Percentiles rank a stretch among this genome's conserved stretches.
These are phyloP conservation scores for Elaeagnus macrophylla DNA, from an alignment of 306 rosid species.

Conservation along the genomic window DNA sequence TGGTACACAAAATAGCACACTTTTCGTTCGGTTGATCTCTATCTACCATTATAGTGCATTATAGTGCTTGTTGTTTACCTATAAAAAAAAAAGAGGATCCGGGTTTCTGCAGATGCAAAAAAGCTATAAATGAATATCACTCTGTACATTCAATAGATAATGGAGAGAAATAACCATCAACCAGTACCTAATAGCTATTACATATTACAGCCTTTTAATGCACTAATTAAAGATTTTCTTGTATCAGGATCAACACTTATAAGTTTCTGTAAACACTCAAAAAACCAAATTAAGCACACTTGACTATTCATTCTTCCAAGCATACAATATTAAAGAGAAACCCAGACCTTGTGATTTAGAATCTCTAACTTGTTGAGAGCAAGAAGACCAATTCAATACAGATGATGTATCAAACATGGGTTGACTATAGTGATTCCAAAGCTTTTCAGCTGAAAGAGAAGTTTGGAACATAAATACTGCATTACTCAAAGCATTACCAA, in stretches of 20 bases:
- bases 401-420: constrained; percentile 41
- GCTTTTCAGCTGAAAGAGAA: constrained; percentile 38
- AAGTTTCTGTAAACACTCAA: constrained; percentile 6
- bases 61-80: no score
- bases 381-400: constrained; percentile 36
- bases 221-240: background rate
- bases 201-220: no score
- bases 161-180: no score
- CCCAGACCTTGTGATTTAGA: constrained; percentile 53
- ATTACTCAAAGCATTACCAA: constrained; percentile 55
- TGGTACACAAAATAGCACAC: no score
- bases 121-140: no score
- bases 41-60: no score
- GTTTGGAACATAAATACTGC: constrained; percentile 92
- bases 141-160: no score
- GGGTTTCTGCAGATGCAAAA: no score
- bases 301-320: constrained; percentile 71
- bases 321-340: constrained; percentile 72
- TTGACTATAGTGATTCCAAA: constrained; percentile 22
- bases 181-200: no score
- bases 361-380: constrained; percentile 45
- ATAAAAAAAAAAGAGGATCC: no score
- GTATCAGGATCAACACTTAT: constrained; percentile 12
- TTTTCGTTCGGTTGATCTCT: no score
- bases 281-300: background rate